A percentile compares a stretch with the other conserved stretches of the same genome.
Evolutionary conservation across 352 stramenopile genomes (phyloP).

Genomic region (Phytophthora fragariaefolia): DNA sequence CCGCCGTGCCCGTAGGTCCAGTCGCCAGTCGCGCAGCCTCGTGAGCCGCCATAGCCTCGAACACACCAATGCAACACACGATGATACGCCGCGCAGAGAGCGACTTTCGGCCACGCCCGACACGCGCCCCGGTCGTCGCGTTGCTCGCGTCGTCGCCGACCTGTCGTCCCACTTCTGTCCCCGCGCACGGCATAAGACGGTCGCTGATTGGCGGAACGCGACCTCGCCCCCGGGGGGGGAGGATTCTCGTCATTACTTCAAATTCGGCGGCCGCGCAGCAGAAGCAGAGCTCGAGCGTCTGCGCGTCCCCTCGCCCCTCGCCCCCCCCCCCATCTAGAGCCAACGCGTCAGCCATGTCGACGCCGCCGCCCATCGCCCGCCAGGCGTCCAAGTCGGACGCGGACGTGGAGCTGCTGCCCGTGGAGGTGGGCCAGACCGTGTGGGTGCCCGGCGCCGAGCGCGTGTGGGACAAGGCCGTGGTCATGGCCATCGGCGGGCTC

Average conservation of each 20-base stretch:
- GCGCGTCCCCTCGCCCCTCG: not conserved
- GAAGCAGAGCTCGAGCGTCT: conserved; percentile 5
- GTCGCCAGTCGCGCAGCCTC: conserved; percentile 13
- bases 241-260: conserved; percentile 5
- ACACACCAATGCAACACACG: conserved; percentile 43
- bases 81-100: conserved; percentile 25
- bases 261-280: conserved; percentile 38
- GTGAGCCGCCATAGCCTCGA: conserved; percentile 16
- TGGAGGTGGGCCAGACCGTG: conserved; percentile 73
- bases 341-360: conserved; percentile 76
- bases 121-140: conserved; percentile 13
- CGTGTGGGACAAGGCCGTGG: conserved; percentile 80
- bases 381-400: conserved; percentile 75
- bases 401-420: conserved; percentile 72
- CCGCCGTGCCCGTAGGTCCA: too few species aligned
- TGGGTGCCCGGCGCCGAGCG: conserved; percentile 78
- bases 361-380: conserved; percentile 67
- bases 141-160: conserved; percentile 11
- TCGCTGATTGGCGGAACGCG: not conserved
- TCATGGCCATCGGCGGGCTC: conserved; percentile 88
- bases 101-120: conserved; percentile 16
- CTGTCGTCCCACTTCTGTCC: not conserved
- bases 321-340: not conserved
- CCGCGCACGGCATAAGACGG: not conserved
- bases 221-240: too few species aligned